Evolutionary conservation across 2,329 filamentous ascomycete genomes (phyloP), one percentile per base, ranked within the genome.

Genomic region (Colletotrichum endophyticum): DNA sequence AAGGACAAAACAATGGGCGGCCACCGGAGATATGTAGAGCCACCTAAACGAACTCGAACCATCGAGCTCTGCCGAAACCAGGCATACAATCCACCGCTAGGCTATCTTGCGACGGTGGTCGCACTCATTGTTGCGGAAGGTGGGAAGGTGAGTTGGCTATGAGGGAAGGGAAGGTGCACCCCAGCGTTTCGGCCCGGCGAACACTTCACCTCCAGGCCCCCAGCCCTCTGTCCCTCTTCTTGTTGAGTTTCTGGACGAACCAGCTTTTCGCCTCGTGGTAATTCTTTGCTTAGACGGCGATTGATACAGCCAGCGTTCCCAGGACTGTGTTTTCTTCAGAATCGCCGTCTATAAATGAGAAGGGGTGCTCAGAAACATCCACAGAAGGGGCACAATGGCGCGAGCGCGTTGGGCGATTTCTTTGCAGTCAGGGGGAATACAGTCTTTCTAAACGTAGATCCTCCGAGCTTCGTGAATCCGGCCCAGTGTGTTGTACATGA

Each of bases 291-390:
- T 11, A 30, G 30, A 30, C 9, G 3, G 30, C 3, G 30, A 30
- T 30, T 11, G 9, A 39, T 19, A 7, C 22, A 0, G 11, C 6
- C 0, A 49, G 0, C 2, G 4, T 8, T n/a, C n/a, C 0, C 6
- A 49, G 2, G 5, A 22, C 44, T 49, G 19, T 49, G 9, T 4
- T 13, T 49, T 22, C 11, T 0, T 22, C n/a, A 22, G n/a, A 49
- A 13, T 22, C 22, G 19, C n/a, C 6, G 1, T 49, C 44, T 13
- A 13, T 49, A 13, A 12, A 22, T 49, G 5, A 49, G 44, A 49
- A 22, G n/a, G 11, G 6, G 9, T 13, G 44, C 3, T 13, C 3
- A 8, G 44, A 22, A 49, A 49, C 1, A 22, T 22, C 11, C 11
- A 0, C 44, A 12, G 2, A 8, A 49, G 44, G 44, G 39, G 19